Base-by-base conservation (phyloP, 306 rosid genomes). In the Chamaecrista fasciculata region DNA sequence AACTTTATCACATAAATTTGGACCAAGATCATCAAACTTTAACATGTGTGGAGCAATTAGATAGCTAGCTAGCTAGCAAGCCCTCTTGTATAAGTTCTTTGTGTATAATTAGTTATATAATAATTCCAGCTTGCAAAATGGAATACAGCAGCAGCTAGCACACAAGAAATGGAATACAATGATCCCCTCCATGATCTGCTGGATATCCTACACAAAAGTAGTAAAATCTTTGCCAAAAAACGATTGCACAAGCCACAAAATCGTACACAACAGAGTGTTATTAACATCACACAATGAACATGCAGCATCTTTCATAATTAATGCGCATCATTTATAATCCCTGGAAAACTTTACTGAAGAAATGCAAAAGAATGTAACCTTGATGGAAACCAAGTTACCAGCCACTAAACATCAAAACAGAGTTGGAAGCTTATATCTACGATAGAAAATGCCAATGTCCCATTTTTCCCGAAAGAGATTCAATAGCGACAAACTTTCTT, bases 191-290 rank as follows among this genome's bases (percentile, higher is more conserved):
- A n/a, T n/a, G n/a, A n/a, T n/a, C n/a, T n/a, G n/a, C n/a, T n/a
- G n/a, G n/a, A n/a, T n/a, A n/a, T n/a, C n/a, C n/a, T n/a, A n/a
- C n/a, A n/a, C n/a, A n/a, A n/a, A n/a, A n/a, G n/a, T n/a, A n/a
- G n/a, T n/a, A n/a, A n/a, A n/a, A n/a, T n/a, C n/a, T n/a, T n/a
- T n/a, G n/a, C n/a, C 62, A 73, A 62, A 79, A 46, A 62, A 62
- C 40, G 65, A 51, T 37, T 42, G 67, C 71, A 73, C 37, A 67
- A 31, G 69, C 60, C 53, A 34, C 52, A 62, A 25, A 53, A 51
- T n/a, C 20, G 50, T 14, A 14, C 12, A 24, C 52, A 14, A 15
- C 49, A 1, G 23, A 51, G n/a, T 23, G 16, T 43, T 58, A 49
- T 49, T 62, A 59, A 55, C 9, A 21, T 26, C 59, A 31, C 46